A percentile compares a stretch with the other conserved stretches of the same genome.
Evolutionary conservation across 2,329 filamentous ascomycete species (phyloP).

Genomic region (Pseudocercospora musae): DNA sequence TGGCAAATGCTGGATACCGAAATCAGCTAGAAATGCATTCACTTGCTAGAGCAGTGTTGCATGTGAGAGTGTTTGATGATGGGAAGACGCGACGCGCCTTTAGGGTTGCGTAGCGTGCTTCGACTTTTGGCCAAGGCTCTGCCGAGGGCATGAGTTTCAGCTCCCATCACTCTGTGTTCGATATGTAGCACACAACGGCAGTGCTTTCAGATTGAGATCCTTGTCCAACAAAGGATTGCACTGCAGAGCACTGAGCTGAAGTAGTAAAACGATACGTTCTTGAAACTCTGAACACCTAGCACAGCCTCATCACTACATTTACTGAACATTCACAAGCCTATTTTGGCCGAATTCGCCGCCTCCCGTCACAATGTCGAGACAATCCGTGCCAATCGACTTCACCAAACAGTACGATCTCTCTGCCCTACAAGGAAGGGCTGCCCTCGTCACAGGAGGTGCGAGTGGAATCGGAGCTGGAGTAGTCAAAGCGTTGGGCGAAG

Average conservation of each 20-base stretch:
- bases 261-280: too few relatives aligned
- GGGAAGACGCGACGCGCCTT: background rate
- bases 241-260: too few relatives aligned
- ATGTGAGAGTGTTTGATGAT: background rate
- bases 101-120: background rate
- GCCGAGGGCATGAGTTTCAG: too few relatives aligned
- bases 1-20: background rate
- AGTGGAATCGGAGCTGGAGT: slow-evolving; percentile 7
- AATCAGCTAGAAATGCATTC: background rate
- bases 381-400: background rate
- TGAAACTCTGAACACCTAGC: too few relatives aligned
- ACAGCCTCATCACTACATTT: background rate
- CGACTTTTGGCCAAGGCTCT: background rate
- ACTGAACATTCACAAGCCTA: background rate
- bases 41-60: background rate
- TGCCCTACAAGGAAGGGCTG: background rate
- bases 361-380: background rate
- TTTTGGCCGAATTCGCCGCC: background rate
- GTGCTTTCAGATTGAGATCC: too few relatives aligned
- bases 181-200: too few relatives aligned
- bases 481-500: slow-evolving; percentile 2
- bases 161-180: too few relatives aligned
- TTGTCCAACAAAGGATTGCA: too few relatives aligned
- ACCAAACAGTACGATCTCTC: background rate
- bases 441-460: background rate